These are phyloP conservation scores for Magnaporthiopsis incrustans DNA, from an alignment of 2,329 filamentous ascomycete species.

Conservation along the genomic window DNA sequence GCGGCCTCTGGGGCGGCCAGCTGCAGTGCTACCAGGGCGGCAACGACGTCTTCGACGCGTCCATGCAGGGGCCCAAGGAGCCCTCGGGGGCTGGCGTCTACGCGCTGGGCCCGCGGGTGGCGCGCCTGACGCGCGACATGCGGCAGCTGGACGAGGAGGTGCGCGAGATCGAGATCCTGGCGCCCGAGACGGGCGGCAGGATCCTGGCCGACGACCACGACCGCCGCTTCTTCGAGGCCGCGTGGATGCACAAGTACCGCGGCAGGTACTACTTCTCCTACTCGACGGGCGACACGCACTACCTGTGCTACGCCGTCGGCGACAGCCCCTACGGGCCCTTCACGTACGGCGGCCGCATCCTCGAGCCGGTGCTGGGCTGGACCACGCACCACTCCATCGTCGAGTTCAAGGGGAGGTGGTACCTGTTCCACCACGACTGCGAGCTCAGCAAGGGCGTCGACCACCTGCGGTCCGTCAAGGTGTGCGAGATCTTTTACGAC, in stretches of 20 bases:
- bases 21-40: conserved; percentile 64
- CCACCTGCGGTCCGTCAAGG: conserved; percentile 66
- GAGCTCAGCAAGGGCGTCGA: conserved; percentile 59
- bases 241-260: conserved; percentile 68
- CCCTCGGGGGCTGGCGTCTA: conserved; percentile 43
- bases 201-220: conserved; percentile 63
- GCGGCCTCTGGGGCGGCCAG: conserved; percentile 74
- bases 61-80: conserved; percentile 50
- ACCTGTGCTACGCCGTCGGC: conserved; percentile 60
- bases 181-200: conserved; percentile 48
- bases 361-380: conserved; percentile 73
- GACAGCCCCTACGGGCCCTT: conserved; percentile 62
- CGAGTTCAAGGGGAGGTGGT: conserved; percentile 65
- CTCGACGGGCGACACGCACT: conserved; percentile 72
- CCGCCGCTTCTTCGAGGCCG: conserved; percentile 70
- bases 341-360: conserved; percentile 60
- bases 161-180: conserved; percentile 56
- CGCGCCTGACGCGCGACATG: conserved; percentile 58
- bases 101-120: conserved; percentile 61
- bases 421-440: conserved; percentile 70
- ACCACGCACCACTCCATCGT: conserved; percentile 76
- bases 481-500: conserved; percentile 67
- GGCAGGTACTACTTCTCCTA: conserved; percentile 69
- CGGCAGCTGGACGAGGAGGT: conserved; percentile 46
- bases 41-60: conserved; percentile 44